Conservation (phyloP, 768 basidiomycete genomes). For the Termitomyces sp. region DNA sequence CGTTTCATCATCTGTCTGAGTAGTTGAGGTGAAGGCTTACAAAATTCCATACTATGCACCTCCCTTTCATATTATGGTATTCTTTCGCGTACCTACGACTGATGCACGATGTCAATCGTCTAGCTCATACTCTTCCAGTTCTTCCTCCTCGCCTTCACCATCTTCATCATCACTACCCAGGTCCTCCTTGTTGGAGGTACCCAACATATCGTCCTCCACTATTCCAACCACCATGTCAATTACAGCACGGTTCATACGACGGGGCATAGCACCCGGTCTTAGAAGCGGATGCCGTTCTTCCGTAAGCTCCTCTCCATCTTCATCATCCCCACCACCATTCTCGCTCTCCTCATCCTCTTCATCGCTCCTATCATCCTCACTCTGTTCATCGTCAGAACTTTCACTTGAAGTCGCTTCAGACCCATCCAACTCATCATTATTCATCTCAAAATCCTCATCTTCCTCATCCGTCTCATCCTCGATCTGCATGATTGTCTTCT, state of each 20-base stretch:
- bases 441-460: slow-evolving; percentile 36
- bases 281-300: slow-evolving; percentile 57
- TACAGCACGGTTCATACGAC: slow-evolving; percentile 54
- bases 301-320: slow-evolving; percentile 40
- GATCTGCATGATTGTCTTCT: slow-evolving; percentile 25
- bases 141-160: slow-evolving; percentile 33
- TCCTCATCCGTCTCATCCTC: slow-evolving; percentile 42
- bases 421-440: slow-evolving; percentile 29
- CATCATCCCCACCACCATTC: slow-evolving; percentile 20
- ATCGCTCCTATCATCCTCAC: background rate
- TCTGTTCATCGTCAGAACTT: slow-evolving; percentile 17
- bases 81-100: background rate
- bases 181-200: slow-evolving; percentile 20
- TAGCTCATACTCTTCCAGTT: slow-evolving; percentile 44
- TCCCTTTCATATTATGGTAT: background rate
- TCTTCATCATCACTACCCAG: slow-evolving; percentile 22
- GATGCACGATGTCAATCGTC: slow-evolving; percentile 23
- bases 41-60: background rate
- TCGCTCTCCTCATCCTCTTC: slow-evolving; percentile 11
- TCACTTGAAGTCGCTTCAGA: slow-evolving; percentile 25
- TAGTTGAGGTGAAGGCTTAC: background rate
- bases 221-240: slow-evolving; percentile 63
- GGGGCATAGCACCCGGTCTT: slow-evolving; percentile 60
- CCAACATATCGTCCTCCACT: slow-evolving; percentile 47
- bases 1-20: background rate